Percentiles rank a stretch among this genome's conserved stretches.
These are phyloP conservation scores for Circinella minor DNA, from an alignment of 371 early-diverging fungal species.

Conservation along the genomic window DNA sequence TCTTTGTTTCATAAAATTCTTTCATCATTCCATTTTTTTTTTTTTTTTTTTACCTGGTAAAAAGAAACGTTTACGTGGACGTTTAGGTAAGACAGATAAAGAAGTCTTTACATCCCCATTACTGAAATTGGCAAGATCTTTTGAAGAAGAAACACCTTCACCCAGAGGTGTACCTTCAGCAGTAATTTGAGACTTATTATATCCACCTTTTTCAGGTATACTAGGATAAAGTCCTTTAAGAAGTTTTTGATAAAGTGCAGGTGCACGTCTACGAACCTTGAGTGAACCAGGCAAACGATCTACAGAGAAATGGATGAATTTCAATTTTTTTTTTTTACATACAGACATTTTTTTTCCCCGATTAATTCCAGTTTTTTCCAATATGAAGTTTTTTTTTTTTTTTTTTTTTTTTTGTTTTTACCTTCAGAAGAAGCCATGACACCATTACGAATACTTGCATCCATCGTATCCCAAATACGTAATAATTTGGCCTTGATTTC, in stretches of 20 bases:
- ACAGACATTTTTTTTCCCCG: no score
- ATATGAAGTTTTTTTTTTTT: neutral
- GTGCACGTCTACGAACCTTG: constrained; percentile 88
- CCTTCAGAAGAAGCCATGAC: constrained; percentile 52
- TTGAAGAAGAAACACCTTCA: constrained; percentile 15
- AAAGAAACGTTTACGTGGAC: constrained; percentile 49
- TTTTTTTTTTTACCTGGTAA: constrained; percentile 33
- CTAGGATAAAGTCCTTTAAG: constrained; percentile 77
- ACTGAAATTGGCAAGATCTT: neutral
- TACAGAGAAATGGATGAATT: no score
- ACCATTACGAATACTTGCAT: constrained; percentile 86
- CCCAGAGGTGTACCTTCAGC: neutral
- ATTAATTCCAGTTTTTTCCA: no score
- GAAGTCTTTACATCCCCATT: constrained; percentile 18
- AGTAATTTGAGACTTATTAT: constrained; percentile 34
- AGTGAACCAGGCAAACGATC: constrained; percentile 82
- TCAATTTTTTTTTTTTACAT: no score
- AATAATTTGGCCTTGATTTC: constrained; percentile 76
- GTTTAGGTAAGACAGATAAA: constrained; percentile 44
- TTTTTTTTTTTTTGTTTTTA: neutral
- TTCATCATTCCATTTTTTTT: neutral
- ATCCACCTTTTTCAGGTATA: constrained; percentile 25
- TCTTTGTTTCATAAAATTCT: neutral
- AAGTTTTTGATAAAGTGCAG: constrained; percentile 83
- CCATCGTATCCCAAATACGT: constrained; percentile 94